A percentile compares a stretch with the other conserved stretches of the same genome.
phyloP scores from a whole-genome alignment of 495 filamentous ascomycete species.

The Ascodesmis nigricans region DNA sequence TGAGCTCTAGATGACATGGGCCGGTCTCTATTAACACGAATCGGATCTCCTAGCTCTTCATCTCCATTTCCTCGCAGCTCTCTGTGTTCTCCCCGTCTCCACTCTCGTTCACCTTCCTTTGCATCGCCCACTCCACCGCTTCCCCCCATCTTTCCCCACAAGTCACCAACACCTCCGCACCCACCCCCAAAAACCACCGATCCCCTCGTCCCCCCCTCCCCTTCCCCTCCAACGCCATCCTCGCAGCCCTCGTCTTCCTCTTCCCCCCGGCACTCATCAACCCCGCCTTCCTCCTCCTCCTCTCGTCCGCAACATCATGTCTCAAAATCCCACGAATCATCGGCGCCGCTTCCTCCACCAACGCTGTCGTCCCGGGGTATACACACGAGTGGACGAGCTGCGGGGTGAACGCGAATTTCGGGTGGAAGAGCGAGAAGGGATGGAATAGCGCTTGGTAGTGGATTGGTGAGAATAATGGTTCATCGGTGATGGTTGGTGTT shows the following conservation, averaged over 20 bases:
- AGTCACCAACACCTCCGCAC: slow-evolving; percentile 8
- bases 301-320: slow-evolving; percentile 46
- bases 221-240: slow-evolving; percentile 66
- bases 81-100: neutral
- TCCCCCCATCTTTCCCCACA: slow-evolving; percentile 12
- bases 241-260: slow-evolving; percentile 54
- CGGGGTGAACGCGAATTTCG: slow-evolving; percentile 1
- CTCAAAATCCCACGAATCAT: slow-evolving; percentile 61
- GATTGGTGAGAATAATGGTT: neutral
- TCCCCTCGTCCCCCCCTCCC: slow-evolving; percentile 50
- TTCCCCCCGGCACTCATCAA: slow-evolving; percentile 33
- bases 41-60: too few species aligned
- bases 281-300: slow-evolving; percentile 40
- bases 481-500: too few species aligned
- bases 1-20: too few species aligned
- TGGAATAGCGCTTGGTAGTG: slow-evolving; percentile 20
- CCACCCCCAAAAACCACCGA: slow-evolving; percentile 49
- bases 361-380: slow-evolving; percentile 9
- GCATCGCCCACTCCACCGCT: neutral
- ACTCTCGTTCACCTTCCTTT: neutral
- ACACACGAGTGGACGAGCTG: slow-evolving; percentile 11
- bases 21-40: too few species aligned
- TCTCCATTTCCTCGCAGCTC: slow-evolving; percentile 1
- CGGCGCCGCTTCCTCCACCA: slow-evolving; percentile 31
- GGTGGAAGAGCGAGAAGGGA: slow-evolving; percentile 4